Percentiles rank a stretch among this genome's conserved stretches.
Evolutionary conservation across 169 alveolate genomes (phyloP).

Genomic region (Toxoplasma gondii): DNA sequence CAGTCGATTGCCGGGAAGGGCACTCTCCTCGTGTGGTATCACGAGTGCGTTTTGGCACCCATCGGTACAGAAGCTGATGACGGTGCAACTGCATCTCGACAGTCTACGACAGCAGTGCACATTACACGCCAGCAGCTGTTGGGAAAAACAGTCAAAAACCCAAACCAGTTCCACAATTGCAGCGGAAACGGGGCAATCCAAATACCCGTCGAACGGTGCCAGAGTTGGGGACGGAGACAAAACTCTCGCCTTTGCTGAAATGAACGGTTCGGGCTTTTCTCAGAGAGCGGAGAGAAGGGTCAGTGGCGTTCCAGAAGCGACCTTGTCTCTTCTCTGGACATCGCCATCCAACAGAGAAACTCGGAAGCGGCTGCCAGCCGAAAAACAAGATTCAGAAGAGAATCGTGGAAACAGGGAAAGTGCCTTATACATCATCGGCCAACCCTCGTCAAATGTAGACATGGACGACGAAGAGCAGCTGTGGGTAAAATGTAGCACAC

Average conservation of each 20-base stretch:
- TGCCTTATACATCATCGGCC: no score
- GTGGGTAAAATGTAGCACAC: not conserved
- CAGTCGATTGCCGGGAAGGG: not conserved
- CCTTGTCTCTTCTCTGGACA: not conserved
- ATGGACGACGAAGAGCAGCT: not conserved
- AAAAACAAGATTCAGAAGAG: no score
- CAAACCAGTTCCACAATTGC: not conserved
- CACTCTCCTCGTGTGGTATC: not conserved
- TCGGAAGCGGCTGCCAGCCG: not conserved
- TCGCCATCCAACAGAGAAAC: not conserved
- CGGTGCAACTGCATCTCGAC: not conserved
- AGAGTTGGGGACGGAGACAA: not conserved
- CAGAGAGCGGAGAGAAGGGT: not conserved
- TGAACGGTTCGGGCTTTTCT: not conserved
- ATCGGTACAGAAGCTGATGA: not conserved
- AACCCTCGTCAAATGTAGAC: no score
- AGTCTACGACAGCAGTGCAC: not conserved
- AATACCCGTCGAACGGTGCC: not conserved
- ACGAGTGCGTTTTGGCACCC: conserved; percentile 5
- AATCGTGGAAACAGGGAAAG: no score
- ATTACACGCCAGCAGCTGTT: not conserved
- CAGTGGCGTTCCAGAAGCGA: not conserved
- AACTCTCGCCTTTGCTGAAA: not conserved
- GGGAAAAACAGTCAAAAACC: not conserved
- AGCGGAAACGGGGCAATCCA: not conserved